Evolutionary conservation across 495 filamentous ascomycete species (phyloP).

Genomic region (Cercophora scortea): DNA sequence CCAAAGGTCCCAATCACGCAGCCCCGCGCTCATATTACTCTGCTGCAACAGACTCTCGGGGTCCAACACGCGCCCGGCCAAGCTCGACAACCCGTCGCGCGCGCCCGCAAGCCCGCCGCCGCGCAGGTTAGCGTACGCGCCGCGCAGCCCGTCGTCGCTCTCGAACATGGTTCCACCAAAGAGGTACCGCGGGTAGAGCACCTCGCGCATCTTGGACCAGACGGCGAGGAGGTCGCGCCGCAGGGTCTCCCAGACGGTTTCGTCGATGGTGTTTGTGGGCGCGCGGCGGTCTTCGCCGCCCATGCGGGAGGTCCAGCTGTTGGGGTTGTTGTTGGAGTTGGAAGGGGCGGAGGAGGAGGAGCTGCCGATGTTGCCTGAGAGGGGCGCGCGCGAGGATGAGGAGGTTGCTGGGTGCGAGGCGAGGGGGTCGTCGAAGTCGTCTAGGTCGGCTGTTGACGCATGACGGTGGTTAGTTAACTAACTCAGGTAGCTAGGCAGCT

Average conservation of each 20-base stretch:
- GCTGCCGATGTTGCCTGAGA: constrained; percentile 70
- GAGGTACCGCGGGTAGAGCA: constrained; percentile 94
- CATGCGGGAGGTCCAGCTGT: constrained; percentile 74
- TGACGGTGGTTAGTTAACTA: not conserved
- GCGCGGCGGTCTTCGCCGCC: constrained; percentile 92
- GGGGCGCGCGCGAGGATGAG: constrained; percentile 61
- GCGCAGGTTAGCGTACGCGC: constrained; percentile 43
- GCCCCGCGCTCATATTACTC: constrained; percentile 75
- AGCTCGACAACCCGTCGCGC: constrained; percentile 53
- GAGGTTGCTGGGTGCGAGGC: constrained; percentile 19
- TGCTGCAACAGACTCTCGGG: constrained; percentile 58
- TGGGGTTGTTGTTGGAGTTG: constrained; percentile 20
- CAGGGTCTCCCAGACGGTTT: constrained; percentile 91
- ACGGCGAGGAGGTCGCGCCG: constrained; percentile 85
- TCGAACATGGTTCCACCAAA: constrained; percentile 71
- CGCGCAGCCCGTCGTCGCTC: constrained; percentile 44
- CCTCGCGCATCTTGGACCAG: constrained; percentile 96
- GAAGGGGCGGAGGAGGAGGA: constrained; percentile 30
- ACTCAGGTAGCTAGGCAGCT: too few relatives aligned
- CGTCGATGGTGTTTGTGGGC: constrained; percentile 89
- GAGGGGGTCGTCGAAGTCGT: constrained; percentile 91
- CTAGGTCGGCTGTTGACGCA: constrained; percentile 54
- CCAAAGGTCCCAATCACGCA: constrained; percentile 98
- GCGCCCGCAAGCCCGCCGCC: constrained; percentile 40
- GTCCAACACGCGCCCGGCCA: constrained; percentile 53